These are phyloP conservation scores for Yarrowia yakushimensis DNA, from an alignment of 805 yeast species.

Conservation along the genomic window DNA sequence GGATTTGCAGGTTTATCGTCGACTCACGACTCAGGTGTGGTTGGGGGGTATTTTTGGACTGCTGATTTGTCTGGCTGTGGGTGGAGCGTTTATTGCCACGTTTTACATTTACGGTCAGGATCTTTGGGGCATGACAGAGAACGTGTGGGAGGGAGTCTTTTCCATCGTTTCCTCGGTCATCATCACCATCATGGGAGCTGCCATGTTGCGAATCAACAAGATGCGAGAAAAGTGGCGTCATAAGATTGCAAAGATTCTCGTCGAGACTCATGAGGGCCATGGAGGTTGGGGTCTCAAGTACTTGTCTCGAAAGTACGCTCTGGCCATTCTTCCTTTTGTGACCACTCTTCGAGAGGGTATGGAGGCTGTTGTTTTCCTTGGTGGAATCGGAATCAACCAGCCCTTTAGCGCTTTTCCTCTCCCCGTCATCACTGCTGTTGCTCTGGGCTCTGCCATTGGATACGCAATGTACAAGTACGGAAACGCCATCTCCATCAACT, in stretches of 20 bases:
- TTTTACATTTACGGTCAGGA: conserved; percentile 80
- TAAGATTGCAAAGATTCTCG: conserved; percentile 48
- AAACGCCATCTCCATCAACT: conserved; percentile 71
- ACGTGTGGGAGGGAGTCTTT: conserved; percentile 84
- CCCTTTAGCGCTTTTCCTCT: conserved; percentile 78
- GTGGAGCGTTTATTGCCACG: conserved; percentile 62
- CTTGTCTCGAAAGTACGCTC: conserved; percentile 55
- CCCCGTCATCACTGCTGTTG: conserved; percentile 84
- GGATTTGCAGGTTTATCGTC: conserved; percentile 45
- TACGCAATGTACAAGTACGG: conserved; percentile 74
- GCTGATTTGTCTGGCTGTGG: conserved; percentile 64
- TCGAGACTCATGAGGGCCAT: conserved; percentile 40
- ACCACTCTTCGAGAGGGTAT: conserved; percentile 95
- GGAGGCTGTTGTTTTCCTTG: conserved; percentile 93
- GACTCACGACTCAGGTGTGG: conserved; percentile 69
- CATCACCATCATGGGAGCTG: conserved; percentile 90
- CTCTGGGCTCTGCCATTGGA: conserved; percentile 79
- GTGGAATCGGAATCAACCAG: conserved; percentile 81
- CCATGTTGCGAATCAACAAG: conserved; percentile 87
- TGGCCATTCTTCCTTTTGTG: conserved; percentile 86
- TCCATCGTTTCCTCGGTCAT: conserved; percentile 74
- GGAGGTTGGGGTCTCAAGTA: conserved; percentile 41
- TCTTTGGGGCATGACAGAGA: conserved; percentile 82
- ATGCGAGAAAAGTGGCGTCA: conserved; percentile 78
- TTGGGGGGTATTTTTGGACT: conserved; percentile 75